Percentiles rank a stretch among this genome's conserved stretches.
phyloP scores from a whole-genome alignment of 2,329 filamentous ascomycete species.

The Fusarium staphyleae region DNA sequence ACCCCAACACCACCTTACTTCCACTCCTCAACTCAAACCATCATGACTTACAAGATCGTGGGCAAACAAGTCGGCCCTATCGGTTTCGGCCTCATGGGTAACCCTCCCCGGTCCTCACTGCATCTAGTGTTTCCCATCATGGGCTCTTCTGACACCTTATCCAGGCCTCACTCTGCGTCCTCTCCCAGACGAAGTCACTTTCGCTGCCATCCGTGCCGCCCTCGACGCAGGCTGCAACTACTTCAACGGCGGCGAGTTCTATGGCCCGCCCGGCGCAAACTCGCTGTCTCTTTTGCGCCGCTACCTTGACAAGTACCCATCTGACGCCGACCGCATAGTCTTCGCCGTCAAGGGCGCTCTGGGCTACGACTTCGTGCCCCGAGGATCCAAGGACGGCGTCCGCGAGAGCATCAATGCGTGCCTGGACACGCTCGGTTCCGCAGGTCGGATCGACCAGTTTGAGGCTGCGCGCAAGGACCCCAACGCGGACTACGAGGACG shows the following conservation, averaged over 20 bases:
- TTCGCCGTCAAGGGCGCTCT: slow-evolving; percentile 66
- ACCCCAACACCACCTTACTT: neutral
- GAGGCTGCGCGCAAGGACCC: slow-evolving; percentile 64
- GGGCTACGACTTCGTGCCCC: slow-evolving; percentile 47
- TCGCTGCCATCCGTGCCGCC: slow-evolving; percentile 61
- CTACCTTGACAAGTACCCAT: slow-evolving; percentile 67
- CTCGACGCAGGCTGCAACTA: slow-evolving; percentile 51
- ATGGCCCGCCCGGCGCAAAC: slow-evolving; percentile 63
- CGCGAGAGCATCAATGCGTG: slow-evolving; percentile 63
- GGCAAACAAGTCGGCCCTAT: slow-evolving; percentile 36
- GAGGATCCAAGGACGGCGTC: slow-evolving; percentile 60
- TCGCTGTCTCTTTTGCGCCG: slow-evolving; percentile 62
- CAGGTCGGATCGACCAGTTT: slow-evolving; percentile 63
- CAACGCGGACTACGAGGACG: slow-evolving; percentile 54
- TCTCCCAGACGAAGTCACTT: slow-evolving; percentile 48
- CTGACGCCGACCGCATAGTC: slow-evolving; percentile 65
- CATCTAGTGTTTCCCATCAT: slow-evolving; percentile 19
- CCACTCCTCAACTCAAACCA: neutral
- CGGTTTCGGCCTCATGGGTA: slow-evolving; percentile 41
- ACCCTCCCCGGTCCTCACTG: slow-evolving; percentile 8
- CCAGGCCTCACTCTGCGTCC: slow-evolving; percentile 32
- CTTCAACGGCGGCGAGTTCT: slow-evolving; percentile 69
- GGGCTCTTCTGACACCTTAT: slow-evolving; percentile 7
- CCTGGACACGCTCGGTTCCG: slow-evolving; percentile 49
- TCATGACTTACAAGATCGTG: slow-evolving; percentile 37